A percentile compares a stretch with the other conserved stretches of the same genome.
phyloP scores from a whole-genome alignment of 164 flowering plant genomes.

The Dillenia suffruticosa region DNA sequence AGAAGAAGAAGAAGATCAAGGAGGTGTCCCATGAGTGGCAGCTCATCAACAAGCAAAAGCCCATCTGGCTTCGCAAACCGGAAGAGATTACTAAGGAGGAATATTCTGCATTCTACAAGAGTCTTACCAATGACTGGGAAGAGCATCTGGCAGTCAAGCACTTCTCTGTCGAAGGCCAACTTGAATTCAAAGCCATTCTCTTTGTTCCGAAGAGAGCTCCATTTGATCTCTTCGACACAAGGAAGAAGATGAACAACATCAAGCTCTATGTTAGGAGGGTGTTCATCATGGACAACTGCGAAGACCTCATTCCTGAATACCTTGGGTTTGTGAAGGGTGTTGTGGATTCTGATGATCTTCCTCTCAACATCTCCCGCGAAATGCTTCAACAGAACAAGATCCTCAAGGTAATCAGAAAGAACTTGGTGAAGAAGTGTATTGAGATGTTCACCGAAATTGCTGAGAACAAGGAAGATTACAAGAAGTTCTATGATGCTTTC shows the following conservation, averaged over 20 bases:
- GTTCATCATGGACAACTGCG: conserved; percentile 62
- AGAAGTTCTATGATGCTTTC: conserved; percentile 60
- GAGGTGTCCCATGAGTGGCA: conserved; percentile 57
- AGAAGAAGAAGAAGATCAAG: conserved; percentile 47
- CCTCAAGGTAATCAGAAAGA: conserved; percentile 61
- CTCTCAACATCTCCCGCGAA: conserved; percentile 67
- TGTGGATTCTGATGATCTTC: conserved; percentile 60
- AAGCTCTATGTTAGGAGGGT: conserved; percentile 57
- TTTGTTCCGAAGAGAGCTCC: conserved; percentile 60
- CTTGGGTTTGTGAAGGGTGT: conserved; percentile 56
- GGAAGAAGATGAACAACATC: conserved; percentile 62
- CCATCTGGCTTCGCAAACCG: conserved; percentile 59
- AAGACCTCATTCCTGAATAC: conserved; percentile 58
- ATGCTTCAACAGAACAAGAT: conserved; percentile 67
- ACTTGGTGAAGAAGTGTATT: conserved; percentile 68
- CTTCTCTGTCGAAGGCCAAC: conserved; percentile 69
- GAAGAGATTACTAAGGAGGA: conserved; percentile 60
- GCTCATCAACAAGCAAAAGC: conserved; percentile 51
- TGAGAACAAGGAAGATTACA: conserved; percentile 57
- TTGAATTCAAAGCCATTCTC: conserved; percentile 54
- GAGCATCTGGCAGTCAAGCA: conserved; percentile 55
- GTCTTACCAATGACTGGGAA: conserved; percentile 64
- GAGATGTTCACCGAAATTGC: conserved; percentile 62
- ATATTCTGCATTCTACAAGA: conserved; percentile 64
- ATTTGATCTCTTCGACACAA: conserved; percentile 55